These are phyloP conservation scores for Podospora pseudocomata DNA, from an alignment of 495 filamentous ascomycete species.

Conservation along the genomic window DNA sequence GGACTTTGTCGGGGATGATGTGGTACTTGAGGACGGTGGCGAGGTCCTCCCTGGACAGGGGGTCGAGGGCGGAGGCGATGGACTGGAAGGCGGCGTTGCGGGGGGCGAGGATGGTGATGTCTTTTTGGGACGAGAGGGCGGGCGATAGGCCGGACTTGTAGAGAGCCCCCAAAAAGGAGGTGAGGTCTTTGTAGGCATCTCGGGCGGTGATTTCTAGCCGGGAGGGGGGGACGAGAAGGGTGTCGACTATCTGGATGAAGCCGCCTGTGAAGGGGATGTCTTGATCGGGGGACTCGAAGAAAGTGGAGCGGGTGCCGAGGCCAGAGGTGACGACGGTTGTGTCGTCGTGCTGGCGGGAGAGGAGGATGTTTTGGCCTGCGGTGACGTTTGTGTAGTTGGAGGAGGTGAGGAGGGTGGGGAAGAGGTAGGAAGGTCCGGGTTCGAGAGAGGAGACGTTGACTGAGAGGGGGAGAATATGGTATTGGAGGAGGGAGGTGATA, in stretches of 20 bases:
- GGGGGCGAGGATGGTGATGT: conserved; percentile 63
- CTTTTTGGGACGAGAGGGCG: conserved; percentile 37
- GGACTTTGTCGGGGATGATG: conserved; percentile 47
- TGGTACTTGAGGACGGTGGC: conserved; percentile 52
- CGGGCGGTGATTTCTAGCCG: conserved; percentile 49
- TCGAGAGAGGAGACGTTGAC: conserved; percentile 39
- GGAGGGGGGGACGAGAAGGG: conserved; percentile 51
- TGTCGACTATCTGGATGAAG: conserved; percentile 60
- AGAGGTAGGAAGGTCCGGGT: conserved; percentile 44
- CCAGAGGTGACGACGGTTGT: conserved; percentile 24
- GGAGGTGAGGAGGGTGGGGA: conserved; percentile 52
- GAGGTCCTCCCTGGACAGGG: conserved; percentile 44
- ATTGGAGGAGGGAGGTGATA: conserved; percentile 49
- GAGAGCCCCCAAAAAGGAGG: conserved; percentile 52
- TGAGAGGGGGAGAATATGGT: conserved; percentile 60
- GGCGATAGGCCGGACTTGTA: conserved; percentile 41
- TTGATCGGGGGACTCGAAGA: conserved; percentile 22
- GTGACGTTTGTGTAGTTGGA: conserved; percentile 42
- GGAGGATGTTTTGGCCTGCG: conserved; percentile 35
- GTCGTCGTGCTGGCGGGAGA: conserved; percentile 24
- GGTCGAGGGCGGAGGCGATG: conserved; percentile 49
- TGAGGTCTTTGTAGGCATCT: conserved; percentile 46
- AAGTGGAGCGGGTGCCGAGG: conserved; percentile 30
- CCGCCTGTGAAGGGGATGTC: conserved; percentile 59
- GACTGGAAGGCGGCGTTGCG: conserved; percentile 56